Percentiles rank a stretch among this genome's conserved stretches.
These are phyloP conservation scores for Dictyostelium intermedium DNA, from an alignment of 78 protist genomes.

Conservation along the genomic window DNA sequence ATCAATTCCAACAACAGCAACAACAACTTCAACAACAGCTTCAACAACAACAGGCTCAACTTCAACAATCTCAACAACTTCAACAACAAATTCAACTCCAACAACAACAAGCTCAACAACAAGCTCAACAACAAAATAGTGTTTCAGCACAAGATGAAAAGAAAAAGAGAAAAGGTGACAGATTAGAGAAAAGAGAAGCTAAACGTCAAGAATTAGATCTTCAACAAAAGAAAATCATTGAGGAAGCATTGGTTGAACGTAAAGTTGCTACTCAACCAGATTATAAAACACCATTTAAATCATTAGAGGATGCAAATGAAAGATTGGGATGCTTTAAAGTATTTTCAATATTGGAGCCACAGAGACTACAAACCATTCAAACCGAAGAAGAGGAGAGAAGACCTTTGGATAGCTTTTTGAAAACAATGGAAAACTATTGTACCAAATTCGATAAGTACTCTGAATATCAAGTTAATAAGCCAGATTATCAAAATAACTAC, in stretches of 20 bases:
- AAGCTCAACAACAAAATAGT: neutral
- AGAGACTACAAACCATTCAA: neutral
- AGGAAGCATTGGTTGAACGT: neutral
- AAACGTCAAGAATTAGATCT: neutral
- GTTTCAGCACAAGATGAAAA: neutral
- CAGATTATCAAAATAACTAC: neutral
- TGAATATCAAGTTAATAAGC: neutral
- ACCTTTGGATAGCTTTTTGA: neutral
- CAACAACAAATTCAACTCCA: neutral
- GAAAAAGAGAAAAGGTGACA: slow-evolving; percentile 27
- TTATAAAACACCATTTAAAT: slow-evolving; percentile 66
- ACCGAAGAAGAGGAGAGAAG: neutral
- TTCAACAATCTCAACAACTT: neutral
- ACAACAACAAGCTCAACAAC: neutral
- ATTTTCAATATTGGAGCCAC: slow-evolving; percentile 11
- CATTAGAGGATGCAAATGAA: slow-evolving; percentile 27
- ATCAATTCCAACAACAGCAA: neutral
- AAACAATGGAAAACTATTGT: neutral
- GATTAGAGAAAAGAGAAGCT: slow-evolving; percentile 21
- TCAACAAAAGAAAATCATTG: slow-evolving; percentile 11
- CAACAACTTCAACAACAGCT: neutral
- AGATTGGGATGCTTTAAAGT: slow-evolving; percentile 49
- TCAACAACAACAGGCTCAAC: neutral
- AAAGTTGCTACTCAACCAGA: slow-evolving; percentile 64
- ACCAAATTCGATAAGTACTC: neutral